Conservation (phyloP, 2,329 filamentous ascomycete species). For the Phaeosphaeria sp. region DNA sequence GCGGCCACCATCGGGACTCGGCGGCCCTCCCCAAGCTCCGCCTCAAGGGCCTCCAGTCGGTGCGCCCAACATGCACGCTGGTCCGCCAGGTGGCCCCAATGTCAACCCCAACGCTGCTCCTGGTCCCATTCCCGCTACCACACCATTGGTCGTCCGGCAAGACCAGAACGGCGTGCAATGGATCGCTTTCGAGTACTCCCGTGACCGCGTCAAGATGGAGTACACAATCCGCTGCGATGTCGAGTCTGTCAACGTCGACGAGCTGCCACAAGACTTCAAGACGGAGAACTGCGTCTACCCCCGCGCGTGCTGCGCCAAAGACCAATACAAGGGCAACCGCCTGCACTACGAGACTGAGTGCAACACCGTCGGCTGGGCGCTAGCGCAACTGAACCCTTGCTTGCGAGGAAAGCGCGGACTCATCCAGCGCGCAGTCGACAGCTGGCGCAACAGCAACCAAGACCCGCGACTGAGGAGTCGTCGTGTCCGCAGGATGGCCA, state of each 20-base stretch:
- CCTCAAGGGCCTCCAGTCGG: slow-evolving; percentile 51
- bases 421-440: slow-evolving; percentile 96
- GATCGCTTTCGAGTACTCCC: slow-evolving; percentile 98
- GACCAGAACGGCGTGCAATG: slow-evolving; percentile 97
- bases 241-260: slow-evolving; percentile 92
- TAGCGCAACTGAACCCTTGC: slow-evolving; percentile 90
- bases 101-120: slow-evolving; percentile 91
- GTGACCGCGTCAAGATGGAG: slow-evolving; percentile 98
- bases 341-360: slow-evolving; percentile 98
- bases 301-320: slow-evolving; percentile 90
- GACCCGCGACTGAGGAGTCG: slow-evolving; percentile 89
- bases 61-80: slow-evolving; percentile 50
- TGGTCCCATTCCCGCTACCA: slow-evolving; percentile 95
- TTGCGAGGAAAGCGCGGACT: slow-evolving; percentile 92
- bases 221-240: slow-evolving; percentile 99
- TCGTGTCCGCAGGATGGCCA: slow-evolving; percentile 92
- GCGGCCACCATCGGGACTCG: slow-evolving; percentile 60
- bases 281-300: slow-evolving; percentile 98
- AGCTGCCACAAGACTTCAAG: slow-evolving; percentile 87
- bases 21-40: slow-evolving; percentile 48
- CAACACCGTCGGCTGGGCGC: slow-evolving; percentile 99
- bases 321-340: slow-evolving; percentile 94
- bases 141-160: slow-evolving; percentile 89
- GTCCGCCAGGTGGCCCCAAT: slow-evolving; percentile 53
- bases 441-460: slow-evolving; percentile 99